A percentile compares a stretch with the other conserved stretches of the same genome.
Conservation (phyloP, 2,329 filamentous ascomycete species). For the Beauveria varroae region DNA sequence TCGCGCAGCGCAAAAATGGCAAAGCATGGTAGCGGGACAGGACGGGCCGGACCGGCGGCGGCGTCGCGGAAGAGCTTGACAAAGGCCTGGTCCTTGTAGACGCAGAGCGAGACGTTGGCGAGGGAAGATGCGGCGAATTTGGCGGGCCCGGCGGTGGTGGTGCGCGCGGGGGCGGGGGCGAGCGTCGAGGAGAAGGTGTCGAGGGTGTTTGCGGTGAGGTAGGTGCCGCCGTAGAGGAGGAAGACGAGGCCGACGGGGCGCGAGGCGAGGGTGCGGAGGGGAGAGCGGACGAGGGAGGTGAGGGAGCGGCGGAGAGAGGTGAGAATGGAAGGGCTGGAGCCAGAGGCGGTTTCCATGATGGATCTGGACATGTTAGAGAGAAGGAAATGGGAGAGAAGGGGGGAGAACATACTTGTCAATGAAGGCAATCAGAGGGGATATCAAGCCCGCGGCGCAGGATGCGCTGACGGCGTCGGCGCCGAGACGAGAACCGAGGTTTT, state of each 20-base stretch:
- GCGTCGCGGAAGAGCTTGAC: conserved; percentile 71
- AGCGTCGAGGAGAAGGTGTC: conserved; percentile 70
- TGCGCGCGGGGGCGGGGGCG: conserved; percentile 45
- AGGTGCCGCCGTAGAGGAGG: conserved; percentile 79
- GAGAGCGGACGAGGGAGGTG: conserved; percentile 46
- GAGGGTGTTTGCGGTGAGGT: conserved; percentile 78
- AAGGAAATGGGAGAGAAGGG: conserved; percentile 1
- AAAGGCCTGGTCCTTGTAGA: conserved; percentile 86
- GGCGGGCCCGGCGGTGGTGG: conserved; percentile 63
- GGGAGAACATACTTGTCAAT: conserved; percentile 66
- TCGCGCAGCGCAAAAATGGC: conserved; percentile 75
- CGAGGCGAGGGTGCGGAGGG: conserved; percentile 53
- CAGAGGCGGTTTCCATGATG: conserved; percentile 78
- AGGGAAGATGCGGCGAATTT: conserved; percentile 77
- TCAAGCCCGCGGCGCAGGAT: conserved; percentile 61
- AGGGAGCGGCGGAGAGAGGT: conserved; percentile 54
- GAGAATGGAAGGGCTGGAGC: conserved; percentile 47
- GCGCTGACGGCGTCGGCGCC: conserved; percentile 63
- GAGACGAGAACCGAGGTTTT: conserved; percentile 59
- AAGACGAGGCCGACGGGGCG: conserved; percentile 63
- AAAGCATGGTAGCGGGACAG: conserved; percentile 65
- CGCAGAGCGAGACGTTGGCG: conserved; percentile 78
- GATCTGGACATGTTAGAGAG: conserved; percentile 37
- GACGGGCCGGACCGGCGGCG: conserved; percentile 32
- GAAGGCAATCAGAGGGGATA: conserved; percentile 78